Conservation (phyloP, 1,284 basidiomycete genomes). For the Rhodofomes roseus region DNA sequence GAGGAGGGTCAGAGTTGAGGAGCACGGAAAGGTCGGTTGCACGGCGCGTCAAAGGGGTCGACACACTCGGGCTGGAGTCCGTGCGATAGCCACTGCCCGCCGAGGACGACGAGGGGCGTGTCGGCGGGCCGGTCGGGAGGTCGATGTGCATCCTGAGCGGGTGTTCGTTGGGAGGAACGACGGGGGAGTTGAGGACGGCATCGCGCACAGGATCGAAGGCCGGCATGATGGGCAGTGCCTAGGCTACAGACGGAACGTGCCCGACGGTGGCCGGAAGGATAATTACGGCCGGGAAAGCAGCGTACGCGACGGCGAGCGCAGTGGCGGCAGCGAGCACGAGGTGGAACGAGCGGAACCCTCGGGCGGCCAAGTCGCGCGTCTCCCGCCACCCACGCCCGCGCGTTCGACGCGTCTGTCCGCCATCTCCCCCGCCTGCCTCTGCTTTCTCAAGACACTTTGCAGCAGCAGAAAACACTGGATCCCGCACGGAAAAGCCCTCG, state of each 20-base stretch:
- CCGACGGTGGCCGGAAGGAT: background rate
- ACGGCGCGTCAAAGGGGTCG: conserved; percentile 45
- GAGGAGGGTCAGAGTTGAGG: conserved; percentile 53
- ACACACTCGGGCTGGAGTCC: conserved; percentile 13
- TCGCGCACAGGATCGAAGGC: conserved; percentile 82
- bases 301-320: background rate
- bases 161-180: conserved; percentile 30
- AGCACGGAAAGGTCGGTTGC: conserved; percentile 69
- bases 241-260: conserved; percentile 1
- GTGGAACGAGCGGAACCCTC: background rate
- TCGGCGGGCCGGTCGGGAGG: conserved; percentile 13
- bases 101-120: conserved; percentile 15
- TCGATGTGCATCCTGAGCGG: conserved; percentile 28
- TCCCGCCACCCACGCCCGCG: background rate
- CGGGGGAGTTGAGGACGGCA: conserved; percentile 70
- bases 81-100: conserved; percentile 12
- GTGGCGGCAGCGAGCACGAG: conserved; percentile 2
- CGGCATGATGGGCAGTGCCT: conserved; percentile 47
- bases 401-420: background rate
- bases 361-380: background rate
- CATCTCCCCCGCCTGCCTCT: background rate
- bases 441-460: background rate
- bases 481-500: background rate
- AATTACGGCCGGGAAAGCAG: background rate
- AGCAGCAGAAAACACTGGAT: background rate